phyloP scores from a whole-genome alignment of 2,329 filamentous ascomycete genomes.

The Colletotrichum sp. region DNA sequence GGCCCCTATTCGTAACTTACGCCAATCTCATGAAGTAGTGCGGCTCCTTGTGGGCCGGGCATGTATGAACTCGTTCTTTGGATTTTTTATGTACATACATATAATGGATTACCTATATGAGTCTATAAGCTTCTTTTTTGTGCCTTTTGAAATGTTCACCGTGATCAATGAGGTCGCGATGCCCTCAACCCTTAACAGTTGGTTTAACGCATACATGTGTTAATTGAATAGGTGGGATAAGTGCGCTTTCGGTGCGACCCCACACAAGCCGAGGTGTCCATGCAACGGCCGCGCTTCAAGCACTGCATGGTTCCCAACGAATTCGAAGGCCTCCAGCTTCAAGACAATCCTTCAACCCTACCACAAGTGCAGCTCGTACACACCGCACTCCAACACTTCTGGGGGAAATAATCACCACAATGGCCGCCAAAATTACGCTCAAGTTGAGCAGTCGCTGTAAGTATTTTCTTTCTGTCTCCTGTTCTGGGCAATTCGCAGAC shows the following conservation, averaged over 20 bases:
- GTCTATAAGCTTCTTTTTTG: background rate
- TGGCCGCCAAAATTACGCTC: constrained; percentile 40
- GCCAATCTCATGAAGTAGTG: background rate
- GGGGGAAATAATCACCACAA: constrained; percentile 18
- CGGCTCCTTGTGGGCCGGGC: background rate
- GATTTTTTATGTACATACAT: background rate
- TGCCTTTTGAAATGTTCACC: background rate
- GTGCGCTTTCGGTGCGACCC: background rate
- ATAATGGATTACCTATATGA: background rate
- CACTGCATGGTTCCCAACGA: background rate
- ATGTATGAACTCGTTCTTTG: background rate
- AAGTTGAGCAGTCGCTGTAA: constrained; percentile 48
- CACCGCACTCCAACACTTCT: background rate
- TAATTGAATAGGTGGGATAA: background rate
- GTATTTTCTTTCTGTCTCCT: background rate
- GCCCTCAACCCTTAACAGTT: background rate
- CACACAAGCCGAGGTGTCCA: background rate
- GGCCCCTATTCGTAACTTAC: background rate
- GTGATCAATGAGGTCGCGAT: background rate
- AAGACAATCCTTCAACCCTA: background rate
- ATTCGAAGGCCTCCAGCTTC: background rate
- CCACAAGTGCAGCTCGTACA: background rate
- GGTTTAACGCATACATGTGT: background rate
- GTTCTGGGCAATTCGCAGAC: background rate
- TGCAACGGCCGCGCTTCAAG: constrained; percentile 12